Evolutionary conservation across 164 flowering plant genomes (phyloP).

Genomic region (Magnolia sinica): DNA sequence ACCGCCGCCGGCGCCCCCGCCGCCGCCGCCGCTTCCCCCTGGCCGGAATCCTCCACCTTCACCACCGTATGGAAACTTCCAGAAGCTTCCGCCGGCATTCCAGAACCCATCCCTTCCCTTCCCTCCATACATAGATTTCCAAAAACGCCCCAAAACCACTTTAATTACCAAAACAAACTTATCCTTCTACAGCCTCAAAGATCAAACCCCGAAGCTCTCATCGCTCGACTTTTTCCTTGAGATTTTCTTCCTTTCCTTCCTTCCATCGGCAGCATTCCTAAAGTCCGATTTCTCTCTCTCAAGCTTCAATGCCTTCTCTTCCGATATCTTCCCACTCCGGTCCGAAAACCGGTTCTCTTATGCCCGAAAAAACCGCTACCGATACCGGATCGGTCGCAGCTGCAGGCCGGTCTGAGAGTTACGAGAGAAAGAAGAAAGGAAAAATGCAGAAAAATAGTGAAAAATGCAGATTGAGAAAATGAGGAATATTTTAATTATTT

Average conservation of each 20-base stretch:
- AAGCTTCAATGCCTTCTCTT: background rate
- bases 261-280: background rate
- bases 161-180: constrained; percentile 6
- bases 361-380: constrained; percentile 19
- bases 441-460: constrained; percentile 10
- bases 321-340: background rate
- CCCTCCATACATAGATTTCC: constrained; percentile 47
- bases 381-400: constrained; percentile 4
- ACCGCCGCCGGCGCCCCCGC: constrained; percentile 25
- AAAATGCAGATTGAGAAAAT: background rate
- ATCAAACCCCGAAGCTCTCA: constrained; percentile 16
- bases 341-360: background rate
- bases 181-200: constrained; percentile 2
- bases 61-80: constrained; percentile 63
- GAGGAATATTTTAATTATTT: constrained; percentile 16
- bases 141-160: background rate
- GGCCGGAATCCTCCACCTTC: constrained; percentile 54
- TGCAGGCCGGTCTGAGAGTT: background rate
- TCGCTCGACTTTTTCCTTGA: background rate
- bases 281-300: constrained; percentile 3
- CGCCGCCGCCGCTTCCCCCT: constrained; percentile 31
- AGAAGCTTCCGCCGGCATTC: constrained; percentile 86
- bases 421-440: constrained; percentile 20
- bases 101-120: constrained; percentile 45
- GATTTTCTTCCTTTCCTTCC: background rate